phyloP scores from a whole-genome alignment of 179 eudicot genomes.

The Gypsophila paniculata region DNA sequence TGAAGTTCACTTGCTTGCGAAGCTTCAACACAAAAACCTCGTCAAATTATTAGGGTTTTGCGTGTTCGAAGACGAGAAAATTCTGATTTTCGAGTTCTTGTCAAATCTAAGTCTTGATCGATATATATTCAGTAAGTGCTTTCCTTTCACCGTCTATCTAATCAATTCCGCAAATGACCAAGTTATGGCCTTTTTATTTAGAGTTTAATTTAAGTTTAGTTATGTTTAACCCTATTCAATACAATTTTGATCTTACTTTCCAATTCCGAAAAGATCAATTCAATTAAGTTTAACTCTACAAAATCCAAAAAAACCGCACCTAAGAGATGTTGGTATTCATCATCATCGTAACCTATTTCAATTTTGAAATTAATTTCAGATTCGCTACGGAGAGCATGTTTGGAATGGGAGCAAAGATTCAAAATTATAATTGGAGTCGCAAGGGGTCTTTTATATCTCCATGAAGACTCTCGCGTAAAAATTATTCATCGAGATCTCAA shows the following conservation, averaged over 20 bases:
- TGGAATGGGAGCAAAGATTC: slow-evolving; percentile 19
- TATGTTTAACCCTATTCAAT: too few relatives aligned
- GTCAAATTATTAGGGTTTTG: slow-evolving; percentile 19
- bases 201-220: too few relatives aligned
- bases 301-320: too few relatives aligned
- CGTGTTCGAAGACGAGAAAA: slow-evolving; percentile 21
- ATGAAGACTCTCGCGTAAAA: slow-evolving; percentile 18
- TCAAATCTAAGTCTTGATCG: slow-evolving; percentile 9
- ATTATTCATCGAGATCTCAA: slow-evolving; percentile 11
- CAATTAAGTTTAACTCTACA: too few relatives aligned
- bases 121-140: not conserved
- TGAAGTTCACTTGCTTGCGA: slow-evolving; percentile 15
- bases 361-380: slow-evolving; percentile 8
- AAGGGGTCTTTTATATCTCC: slow-evolving; percentile 36
- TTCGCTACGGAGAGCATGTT: not conserved
- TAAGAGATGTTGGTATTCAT: too few relatives aligned
- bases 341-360: too few relatives aligned
- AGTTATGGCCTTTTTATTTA: too few relatives aligned
- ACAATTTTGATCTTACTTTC: too few relatives aligned
- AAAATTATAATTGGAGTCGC: slow-evolving; percentile 16
- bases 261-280: too few relatives aligned
- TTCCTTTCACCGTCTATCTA: not conserved
- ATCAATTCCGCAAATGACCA: not conserved
- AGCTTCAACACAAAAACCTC: slow-evolving; percentile 19
- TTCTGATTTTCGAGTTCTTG: slow-evolving; percentile 24